These are phyloP conservation scores for Pyrenochaeta sp. DNA, from an alignment of 2,329 filamentous ascomycete genomes.

Conservation along the genomic window DNA sequence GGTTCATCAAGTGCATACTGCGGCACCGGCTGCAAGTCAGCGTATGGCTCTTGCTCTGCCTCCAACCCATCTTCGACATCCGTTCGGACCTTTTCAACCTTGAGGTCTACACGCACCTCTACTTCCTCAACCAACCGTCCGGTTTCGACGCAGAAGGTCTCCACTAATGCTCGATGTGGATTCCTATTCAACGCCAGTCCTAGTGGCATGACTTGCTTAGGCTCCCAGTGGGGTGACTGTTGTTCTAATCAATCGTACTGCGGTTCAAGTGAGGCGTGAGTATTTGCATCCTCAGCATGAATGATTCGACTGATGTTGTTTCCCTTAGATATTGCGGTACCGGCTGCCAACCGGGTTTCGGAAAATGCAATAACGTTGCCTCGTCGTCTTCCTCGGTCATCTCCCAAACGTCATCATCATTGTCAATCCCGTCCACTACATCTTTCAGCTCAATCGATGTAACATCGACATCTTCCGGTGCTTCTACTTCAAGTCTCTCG, in stretches of 20 bases:
- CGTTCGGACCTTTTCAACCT: background rate
- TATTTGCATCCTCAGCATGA: too few species aligned
- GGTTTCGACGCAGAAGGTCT: background rate
- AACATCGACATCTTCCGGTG: too few species aligned
- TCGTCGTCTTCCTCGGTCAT: background rate
- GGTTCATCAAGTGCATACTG: background rate
- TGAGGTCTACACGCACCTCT: background rate
- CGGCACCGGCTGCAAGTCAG: slow-evolving; percentile 16
- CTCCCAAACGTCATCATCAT: too few species aligned
- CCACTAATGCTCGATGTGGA: background rate
- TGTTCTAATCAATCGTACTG: background rate
- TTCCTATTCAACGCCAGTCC: too few species aligned
- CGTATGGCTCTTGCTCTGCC: slow-evolving; percentile 28
- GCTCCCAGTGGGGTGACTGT: background rate
- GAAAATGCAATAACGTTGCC: background rate
- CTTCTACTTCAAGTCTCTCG: too few species aligned
- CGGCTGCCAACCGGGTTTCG: background rate
- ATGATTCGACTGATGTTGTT: background rate
- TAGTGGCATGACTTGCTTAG: background rate
- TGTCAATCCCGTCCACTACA: background rate
- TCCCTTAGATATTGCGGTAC: background rate
- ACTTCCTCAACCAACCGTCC: background rate
- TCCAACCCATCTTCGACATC: background rate
- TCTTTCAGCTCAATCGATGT: background rate
- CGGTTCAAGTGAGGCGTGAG: too few species aligned